Conservation (phyloP, 164 flowering plant genomes). For the Stephania yunnanensis region DNA sequence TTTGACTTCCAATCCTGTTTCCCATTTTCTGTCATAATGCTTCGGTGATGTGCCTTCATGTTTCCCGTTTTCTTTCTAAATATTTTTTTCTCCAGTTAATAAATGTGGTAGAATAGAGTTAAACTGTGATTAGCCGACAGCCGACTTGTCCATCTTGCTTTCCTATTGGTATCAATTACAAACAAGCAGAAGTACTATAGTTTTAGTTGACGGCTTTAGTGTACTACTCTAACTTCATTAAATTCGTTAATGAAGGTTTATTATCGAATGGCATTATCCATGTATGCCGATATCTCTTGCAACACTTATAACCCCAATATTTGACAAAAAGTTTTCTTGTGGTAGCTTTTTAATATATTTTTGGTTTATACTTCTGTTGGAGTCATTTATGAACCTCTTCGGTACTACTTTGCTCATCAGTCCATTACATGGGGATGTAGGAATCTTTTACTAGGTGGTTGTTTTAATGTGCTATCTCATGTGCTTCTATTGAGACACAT, state of each 20-base stretch:
- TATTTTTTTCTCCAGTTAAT: background rate
- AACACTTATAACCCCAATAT: background rate
- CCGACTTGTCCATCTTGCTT: background rate
- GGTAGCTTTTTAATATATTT: background rate
- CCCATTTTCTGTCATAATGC: background rate
- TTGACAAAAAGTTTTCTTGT: background rate
- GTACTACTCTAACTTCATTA: background rate
- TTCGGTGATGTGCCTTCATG: background rate
- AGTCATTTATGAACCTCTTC: background rate
- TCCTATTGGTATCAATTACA: background rate
- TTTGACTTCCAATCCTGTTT: background rate
- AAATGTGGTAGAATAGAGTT: background rate
- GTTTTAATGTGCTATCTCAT: background rate
- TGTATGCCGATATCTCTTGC: background rate
- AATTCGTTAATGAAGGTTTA: background rate
- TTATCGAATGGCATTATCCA: background rate
- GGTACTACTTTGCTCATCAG: background rate
- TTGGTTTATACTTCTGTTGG: background rate
- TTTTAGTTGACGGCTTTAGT: background rate
- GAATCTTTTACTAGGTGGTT: background rate
- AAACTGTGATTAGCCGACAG: background rate
- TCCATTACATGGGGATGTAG: background rate
- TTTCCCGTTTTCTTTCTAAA: background rate
- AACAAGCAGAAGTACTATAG: background rate
- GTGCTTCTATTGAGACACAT: background rate